Evolutionary conservation across 2,329 filamentous ascomycete genomes (phyloP).

Genomic region (Ceratocystis ficicola): DNA sequence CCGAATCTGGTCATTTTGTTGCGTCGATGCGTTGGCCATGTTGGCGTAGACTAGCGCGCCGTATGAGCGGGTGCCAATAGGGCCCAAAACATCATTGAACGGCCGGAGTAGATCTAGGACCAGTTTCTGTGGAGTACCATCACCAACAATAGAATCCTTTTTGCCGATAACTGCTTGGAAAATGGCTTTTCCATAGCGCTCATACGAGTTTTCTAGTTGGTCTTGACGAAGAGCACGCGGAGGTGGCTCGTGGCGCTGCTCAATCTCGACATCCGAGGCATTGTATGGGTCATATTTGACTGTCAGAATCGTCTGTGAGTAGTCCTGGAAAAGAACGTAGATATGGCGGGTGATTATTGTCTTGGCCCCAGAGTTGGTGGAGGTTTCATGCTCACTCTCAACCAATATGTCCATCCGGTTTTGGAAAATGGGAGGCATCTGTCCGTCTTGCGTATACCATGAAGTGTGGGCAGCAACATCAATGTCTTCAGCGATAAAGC

Average conservation of each 20-base stretch:
- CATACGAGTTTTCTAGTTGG: constrained; percentile 77
- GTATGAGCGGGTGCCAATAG: constrained; percentile 79
- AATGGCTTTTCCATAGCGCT: constrained; percentile 68
- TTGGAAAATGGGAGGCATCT: constrained; percentile 69
- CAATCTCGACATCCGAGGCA: constrained; percentile 57
- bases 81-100: constrained; percentile 59
- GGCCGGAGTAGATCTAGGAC: constrained; percentile 68
- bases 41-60: constrained; percentile 91
- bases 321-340: constrained; percentile 86
- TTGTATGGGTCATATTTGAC: constrained; percentile 67
- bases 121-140: constrained; percentile 67
- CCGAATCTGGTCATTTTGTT: constrained; percentile 84
- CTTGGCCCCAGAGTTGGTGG: constrained; percentile 56
- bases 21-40: constrained; percentile 81
- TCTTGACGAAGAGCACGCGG: constrained; percentile 77
- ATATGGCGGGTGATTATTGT: constrained; percentile 65
- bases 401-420: constrained; percentile 70
- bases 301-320: constrained; percentile 84
- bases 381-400: constrained; percentile 67
- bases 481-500: constrained; percentile 77
- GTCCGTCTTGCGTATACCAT: constrained; percentile 80
- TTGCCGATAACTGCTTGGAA: constrained; percentile 55
- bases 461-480: constrained; percentile 61
- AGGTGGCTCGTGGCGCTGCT: constrained; percentile 77
- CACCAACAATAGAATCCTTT: constrained; percentile 70